Conservation (phyloP, 495 filamentous ascomycete species). For the Aspergillus cristatus region DNA sequence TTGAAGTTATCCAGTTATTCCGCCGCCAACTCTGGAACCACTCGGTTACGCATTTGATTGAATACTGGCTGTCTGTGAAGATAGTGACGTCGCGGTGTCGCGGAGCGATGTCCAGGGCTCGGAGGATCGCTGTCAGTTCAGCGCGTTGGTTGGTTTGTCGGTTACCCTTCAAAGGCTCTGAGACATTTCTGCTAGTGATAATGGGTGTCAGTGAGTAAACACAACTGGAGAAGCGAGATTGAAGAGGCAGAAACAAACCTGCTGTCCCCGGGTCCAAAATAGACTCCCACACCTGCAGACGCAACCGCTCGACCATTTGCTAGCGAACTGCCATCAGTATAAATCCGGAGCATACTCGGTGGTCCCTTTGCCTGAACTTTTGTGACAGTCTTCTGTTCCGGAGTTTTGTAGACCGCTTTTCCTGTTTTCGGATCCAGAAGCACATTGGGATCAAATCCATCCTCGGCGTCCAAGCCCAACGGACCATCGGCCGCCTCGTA, state of each 20-base stretch:
- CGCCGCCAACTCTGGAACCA: constrained; percentile 75
- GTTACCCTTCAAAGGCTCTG: constrained; percentile 64
- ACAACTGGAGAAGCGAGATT: constrained; percentile 2
- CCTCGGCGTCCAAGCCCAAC: constrained; percentile 44
- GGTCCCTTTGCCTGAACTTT: constrained; percentile 30
- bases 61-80: constrained; percentile 75
- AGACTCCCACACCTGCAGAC: constrained; percentile 79
- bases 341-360: constrained; percentile 57
- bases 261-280: constrained; percentile 62
- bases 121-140: constrained; percentile 78
- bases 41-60: constrained; percentile 79
- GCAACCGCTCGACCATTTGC: constrained; percentile 68
- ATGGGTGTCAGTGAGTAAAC: constrained; percentile 18
- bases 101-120: constrained; percentile 70
- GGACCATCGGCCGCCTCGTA: constrained; percentile 46
- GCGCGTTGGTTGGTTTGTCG: constrained; percentile 91
- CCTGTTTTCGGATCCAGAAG: constrained; percentile 47
- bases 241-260: constrained; percentile 42
- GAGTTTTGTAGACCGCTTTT: constrained; percentile 49
- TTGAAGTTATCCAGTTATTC: constrained; percentile 69
- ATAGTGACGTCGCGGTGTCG: constrained; percentile 56
- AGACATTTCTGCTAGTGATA: constrained; percentile 61
- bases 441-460: constrained; percentile 55
- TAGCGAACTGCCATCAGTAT: constrained; percentile 80
- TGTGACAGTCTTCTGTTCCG: constrained; percentile 35